Conservation (phyloP, 805 yeast species). For the Saccharomycopsis microspora region DNA sequence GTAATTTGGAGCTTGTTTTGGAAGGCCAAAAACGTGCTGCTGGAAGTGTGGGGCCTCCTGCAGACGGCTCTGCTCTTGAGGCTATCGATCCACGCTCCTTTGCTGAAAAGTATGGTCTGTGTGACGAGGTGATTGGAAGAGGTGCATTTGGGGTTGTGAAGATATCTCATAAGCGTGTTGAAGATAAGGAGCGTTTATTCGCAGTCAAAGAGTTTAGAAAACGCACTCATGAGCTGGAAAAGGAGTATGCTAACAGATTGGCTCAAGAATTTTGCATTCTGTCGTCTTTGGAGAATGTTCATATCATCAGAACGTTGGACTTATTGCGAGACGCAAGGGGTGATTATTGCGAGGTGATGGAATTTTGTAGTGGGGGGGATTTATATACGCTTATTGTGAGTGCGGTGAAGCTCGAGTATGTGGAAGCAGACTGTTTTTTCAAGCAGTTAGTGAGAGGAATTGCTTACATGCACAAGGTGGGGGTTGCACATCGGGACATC, state of each 20-base stretch:
- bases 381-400: constrained; percentile 63
- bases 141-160: constrained; percentile 94
- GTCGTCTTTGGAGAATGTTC: constrained; percentile 63
- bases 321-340: constrained; percentile 72
- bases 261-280: constrained; percentile 80
- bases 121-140: constrained; percentile 89
- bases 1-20: constrained; percentile 28
- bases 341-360: constrained; percentile 79
- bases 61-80: constrained; percentile 18
- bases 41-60: constrained; percentile 5
- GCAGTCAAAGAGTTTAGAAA: constrained; percentile 84
- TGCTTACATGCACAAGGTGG: constrained; percentile 80
- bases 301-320: constrained; percentile 69
- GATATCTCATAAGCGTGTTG: constrained; percentile 61
- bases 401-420: constrained; percentile 65
- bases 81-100: constrained; percentile 42
- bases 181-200: constrained; percentile 38
- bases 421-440: constrained; percentile 85
- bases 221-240: constrained; percentile 47
- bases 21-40: constrained; percentile 6
- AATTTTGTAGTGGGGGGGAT: constrained; percentile 76
- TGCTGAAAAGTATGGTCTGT: constrained; percentile 82
- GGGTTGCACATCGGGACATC: constrained; percentile 81
- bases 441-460: constrained; percentile 80
- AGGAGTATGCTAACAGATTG: constrained; percentile 58